Conservation (phyloP, 1,284 basidiomycete genomes). For the Mycena sp. region DNA sequence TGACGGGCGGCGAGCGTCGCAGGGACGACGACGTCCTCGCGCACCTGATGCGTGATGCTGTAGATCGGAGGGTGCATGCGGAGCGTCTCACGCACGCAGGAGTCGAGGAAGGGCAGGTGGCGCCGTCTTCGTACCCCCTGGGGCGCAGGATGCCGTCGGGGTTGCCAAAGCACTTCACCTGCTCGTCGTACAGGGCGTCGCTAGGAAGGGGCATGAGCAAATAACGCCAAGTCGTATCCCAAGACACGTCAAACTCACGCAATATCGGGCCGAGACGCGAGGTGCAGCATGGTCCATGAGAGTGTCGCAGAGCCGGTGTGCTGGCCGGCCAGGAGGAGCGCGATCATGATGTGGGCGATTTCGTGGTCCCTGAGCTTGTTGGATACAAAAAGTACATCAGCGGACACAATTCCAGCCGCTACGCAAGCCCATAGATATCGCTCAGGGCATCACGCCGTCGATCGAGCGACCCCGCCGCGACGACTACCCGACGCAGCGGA, state of each 20-base stretch:
- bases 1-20: conserved; percentile 78
- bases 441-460: too few species aligned
- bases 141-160: conserved; percentile 84
- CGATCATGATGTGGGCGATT: conserved; percentile 97
- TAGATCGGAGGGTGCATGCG: conserved; percentile 95
- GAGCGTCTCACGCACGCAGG: conserved; percentile 93
- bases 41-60: conserved; percentile 90
- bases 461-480: too few species aligned
- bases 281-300: conserved; percentile 92
- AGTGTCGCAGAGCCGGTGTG: conserved; percentile 95
- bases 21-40: conserved; percentile 87
- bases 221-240: background rate
- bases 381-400: too few species aligned
- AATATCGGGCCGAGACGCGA: conserved; percentile 84
- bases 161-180: conserved; percentile 84
- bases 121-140: conserved; percentile 88
- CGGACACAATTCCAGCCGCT: too few species aligned
- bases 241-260: conserved; percentile 61
- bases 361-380: conserved; percentile 86
- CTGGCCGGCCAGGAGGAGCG: conserved; percentile 96
- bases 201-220: conserved; percentile 46
- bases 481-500: too few species aligned
- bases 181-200: conserved; percentile 88
- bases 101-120: conserved; percentile 85
- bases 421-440: too few species aligned